Conservation (phyloP, 495 filamentous ascomycete genomes). For the Melanomma pulvis-pyrius region DNA sequence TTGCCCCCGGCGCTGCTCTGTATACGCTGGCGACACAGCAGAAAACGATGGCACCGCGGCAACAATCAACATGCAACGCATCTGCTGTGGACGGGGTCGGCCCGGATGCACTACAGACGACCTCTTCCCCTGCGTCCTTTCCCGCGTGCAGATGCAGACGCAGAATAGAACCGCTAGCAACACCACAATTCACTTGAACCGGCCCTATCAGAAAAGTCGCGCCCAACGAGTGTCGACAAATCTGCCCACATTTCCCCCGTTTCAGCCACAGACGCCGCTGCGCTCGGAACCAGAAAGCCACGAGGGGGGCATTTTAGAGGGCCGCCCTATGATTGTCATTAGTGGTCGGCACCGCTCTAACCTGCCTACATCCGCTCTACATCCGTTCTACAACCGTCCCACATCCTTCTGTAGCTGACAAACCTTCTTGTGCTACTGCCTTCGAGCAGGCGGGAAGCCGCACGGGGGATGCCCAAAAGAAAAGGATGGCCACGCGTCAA, state of each 20-base stretch:
- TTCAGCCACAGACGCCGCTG: slow-evolving; percentile 24
- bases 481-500: not conserved
- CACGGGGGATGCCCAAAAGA: not conserved
- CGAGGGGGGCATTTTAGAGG: not conserved
- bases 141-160: slow-evolving; percentile 8
- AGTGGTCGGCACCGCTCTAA: not conserved
- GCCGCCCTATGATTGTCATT: not conserved
- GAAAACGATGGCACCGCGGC: not conserved
- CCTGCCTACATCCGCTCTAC: not conserved
- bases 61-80: slow-evolving; percentile 15
- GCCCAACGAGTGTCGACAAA: not conserved
- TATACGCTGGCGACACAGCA: not conserved
- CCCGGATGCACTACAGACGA: not conserved
- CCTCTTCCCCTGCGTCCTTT: not conserved
- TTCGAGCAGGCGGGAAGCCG: not conserved
- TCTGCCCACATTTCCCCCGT: slow-evolving; percentile 4
- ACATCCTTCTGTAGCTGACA: not conserved
- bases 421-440: not conserved
- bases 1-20: too few species aligned
- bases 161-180: not conserved
- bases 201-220: slow-evolving; percentile 31
- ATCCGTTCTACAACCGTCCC: not conserved
- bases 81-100: not conserved
- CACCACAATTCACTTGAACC: slow-evolving; percentile 14
- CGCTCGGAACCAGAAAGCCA: not conserved